A percentile compares a stretch with the other conserved stretches of the same genome.
Evolutionary conservation across 2,329 filamentous ascomycete species (phyloP).

Genomic region (Fusarium palustre): DNA sequence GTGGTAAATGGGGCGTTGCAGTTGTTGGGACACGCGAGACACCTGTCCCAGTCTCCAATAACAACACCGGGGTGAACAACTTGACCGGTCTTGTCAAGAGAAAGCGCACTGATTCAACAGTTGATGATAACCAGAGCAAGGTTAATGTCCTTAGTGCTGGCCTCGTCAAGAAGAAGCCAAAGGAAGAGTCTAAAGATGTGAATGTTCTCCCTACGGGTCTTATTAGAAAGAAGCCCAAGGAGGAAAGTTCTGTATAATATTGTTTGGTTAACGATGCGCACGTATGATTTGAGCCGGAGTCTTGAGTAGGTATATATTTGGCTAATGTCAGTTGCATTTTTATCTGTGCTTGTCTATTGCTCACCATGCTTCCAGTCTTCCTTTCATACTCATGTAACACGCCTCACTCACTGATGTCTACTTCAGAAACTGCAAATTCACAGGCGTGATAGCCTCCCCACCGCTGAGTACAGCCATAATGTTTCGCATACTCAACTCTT

Average conservation of each 20-base stretch:
- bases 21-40: conserved; percentile 59
- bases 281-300: conserved; percentile 34
- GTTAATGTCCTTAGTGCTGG: conserved; percentile 62
- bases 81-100: conserved; percentile 62
- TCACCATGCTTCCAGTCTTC: neutral
- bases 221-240: conserved; percentile 69
- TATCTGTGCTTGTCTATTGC: conserved; percentile 5
- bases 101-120: conserved; percentile 54
- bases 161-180: conserved; percentile 67
- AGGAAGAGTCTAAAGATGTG: conserved; percentile 50
- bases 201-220: conserved; percentile 64
- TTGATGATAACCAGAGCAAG: conserved; percentile 36
- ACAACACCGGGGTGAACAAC: conserved; percentile 56
- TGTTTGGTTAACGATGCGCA: conserved; percentile 19
- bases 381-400: neutral
- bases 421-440: conserved; percentile 68
- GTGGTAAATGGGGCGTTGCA: conserved; percentile 63
- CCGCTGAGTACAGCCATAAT: conserved; percentile 69
- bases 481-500: conserved; percentile 75
- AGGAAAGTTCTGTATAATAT: conserved; percentile 12
- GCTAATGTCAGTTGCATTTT: conserved; percentile 4
- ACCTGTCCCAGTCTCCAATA: conserved; percentile 15
- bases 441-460: conserved; percentile 67
- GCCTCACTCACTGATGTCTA: conserved; percentile 21
- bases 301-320: conserved; percentile 19